Conservation (phyloP, 352 stramenopile species). For the Globisporangium heterothallicum region DNA sequence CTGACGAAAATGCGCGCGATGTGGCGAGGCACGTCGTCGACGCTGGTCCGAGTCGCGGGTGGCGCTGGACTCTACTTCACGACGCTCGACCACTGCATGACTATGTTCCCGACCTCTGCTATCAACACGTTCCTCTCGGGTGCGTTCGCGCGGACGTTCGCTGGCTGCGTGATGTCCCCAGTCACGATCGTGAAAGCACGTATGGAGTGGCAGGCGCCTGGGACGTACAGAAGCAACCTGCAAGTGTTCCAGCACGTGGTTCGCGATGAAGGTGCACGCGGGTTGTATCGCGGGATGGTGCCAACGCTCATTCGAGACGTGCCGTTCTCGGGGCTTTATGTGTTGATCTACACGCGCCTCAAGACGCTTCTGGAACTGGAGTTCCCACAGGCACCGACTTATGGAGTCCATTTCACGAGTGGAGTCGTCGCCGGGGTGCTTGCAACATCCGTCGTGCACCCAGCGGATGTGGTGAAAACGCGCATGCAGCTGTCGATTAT, state of each 20-base stretch:
- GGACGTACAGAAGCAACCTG: constrained; percentile 55
- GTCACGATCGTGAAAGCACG: constrained; percentile 85
- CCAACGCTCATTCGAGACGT: constrained; percentile 84
- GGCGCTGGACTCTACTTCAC: constrained; percentile 83
- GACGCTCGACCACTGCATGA: constrained; percentile 66
- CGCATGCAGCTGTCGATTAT: constrained; percentile 84
- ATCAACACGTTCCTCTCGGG: constrained; percentile 79
- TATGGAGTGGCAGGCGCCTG: constrained; percentile 76
- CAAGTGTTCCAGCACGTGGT: constrained; percentile 65
- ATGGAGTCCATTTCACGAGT: constrained; percentile 73
- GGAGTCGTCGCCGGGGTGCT: constrained; percentile 70
- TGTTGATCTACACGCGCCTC: constrained; percentile 79
- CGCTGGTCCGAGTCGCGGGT: constrained; percentile 72
- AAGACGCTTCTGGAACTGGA: constrained; percentile 38
- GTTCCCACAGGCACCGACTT: constrained; percentile 40
- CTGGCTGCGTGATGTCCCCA: constrained; percentile 70
- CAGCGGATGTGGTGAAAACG: constrained; percentile 84
- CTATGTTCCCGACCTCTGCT: constrained; percentile 40
- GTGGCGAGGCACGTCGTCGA: constrained; percentile 80
- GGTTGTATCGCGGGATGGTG: constrained; percentile 82
- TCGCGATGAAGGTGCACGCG: constrained; percentile 55
- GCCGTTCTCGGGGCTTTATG: constrained; percentile 85
- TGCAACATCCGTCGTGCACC: constrained; percentile 80
- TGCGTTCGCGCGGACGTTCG: constrained; percentile 82
- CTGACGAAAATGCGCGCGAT: constrained; percentile 48